These are phyloP conservation scores for Xylaria sp. DNA, from an alignment of 2,329 filamentous ascomycete species.

Conservation along the genomic window DNA sequence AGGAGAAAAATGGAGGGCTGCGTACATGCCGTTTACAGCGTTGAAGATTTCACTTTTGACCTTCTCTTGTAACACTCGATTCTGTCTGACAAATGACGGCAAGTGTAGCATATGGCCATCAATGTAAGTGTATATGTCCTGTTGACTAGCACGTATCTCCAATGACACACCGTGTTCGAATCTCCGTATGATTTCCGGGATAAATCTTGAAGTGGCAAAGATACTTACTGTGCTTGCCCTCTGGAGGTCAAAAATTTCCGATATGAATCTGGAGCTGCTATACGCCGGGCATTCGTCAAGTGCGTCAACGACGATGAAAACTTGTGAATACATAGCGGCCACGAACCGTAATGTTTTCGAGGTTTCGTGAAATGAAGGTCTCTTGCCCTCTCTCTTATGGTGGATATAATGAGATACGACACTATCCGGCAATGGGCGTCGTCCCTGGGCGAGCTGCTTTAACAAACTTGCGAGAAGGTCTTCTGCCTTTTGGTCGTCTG, in stretches of 20 bases:
- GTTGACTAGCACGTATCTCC: slow-evolving; percentile 9
- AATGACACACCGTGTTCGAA: slow-evolving; percentile 11
- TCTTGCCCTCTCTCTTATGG: neutral
- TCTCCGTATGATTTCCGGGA: neutral
- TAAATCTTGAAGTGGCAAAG: slow-evolving; percentile 18
- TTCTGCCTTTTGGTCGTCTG: neutral
- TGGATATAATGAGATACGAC: neutral
- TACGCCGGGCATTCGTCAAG: slow-evolving; percentile 15
- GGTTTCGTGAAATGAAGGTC: neutral
- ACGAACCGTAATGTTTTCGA: neutral
- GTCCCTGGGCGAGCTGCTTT: slow-evolving; percentile 5
- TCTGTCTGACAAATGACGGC: slow-evolving; percentile 39
- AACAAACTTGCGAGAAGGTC: neutral
- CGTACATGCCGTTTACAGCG: no score
- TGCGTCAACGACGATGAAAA: slow-evolving; percentile 21
- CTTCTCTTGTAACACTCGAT: no score
- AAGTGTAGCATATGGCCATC: slow-evolving; percentile 41
- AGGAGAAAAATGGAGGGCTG: no score
- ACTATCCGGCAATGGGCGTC: neutral
- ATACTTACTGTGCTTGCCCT: slow-evolving; percentile 31
- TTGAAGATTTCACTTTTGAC: no score
- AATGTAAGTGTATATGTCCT: slow-evolving; percentile 11
- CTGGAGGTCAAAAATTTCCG: neutral
- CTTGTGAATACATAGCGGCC: neutral
- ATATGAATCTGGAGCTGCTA: neutral